These are phyloP conservation scores for Solanum sparsipilum DNA, from an alignment of 257 asterid genomes.

Conservation along the genomic window DNA sequence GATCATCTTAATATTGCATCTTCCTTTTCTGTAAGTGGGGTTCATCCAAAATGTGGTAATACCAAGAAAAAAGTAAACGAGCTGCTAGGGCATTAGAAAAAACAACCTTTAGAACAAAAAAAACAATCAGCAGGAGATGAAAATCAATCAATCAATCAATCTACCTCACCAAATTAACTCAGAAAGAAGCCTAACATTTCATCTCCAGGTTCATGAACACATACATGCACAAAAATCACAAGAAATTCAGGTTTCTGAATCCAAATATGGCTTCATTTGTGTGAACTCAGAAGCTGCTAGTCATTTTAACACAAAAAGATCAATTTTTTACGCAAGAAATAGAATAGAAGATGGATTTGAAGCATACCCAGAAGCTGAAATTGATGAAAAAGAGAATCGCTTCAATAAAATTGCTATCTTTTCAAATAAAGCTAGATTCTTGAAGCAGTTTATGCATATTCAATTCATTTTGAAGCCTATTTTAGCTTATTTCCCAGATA, in stretches of 20 bases:
- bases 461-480: background rate
- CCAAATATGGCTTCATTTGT: background rate
- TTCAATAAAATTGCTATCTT: constrained; percentile 1
- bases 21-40: background rate
- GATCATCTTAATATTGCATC: background rate
- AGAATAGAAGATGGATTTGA: background rate
- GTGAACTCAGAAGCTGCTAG: background rate
- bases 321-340: background rate
- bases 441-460: background rate
- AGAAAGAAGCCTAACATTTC: background rate
- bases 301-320: background rate
- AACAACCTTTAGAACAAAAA: background rate
- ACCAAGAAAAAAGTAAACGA: background rate
- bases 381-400: background rate
- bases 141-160: background rate
- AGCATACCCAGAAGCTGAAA: constrained; percentile 10
- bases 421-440: background rate
- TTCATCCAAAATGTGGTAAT: background rate
- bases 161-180: background rate
- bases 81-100: background rate
- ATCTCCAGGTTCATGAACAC: background rate
- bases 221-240: background rate
- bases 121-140: background rate
- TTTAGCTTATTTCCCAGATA: constrained; percentile 5
- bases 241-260: background rate